Evolutionary conservation across 345 rosid species (phyloP), one percentile per base, ranked within the genome.

Genomic region (Gossypium australe): DNA sequence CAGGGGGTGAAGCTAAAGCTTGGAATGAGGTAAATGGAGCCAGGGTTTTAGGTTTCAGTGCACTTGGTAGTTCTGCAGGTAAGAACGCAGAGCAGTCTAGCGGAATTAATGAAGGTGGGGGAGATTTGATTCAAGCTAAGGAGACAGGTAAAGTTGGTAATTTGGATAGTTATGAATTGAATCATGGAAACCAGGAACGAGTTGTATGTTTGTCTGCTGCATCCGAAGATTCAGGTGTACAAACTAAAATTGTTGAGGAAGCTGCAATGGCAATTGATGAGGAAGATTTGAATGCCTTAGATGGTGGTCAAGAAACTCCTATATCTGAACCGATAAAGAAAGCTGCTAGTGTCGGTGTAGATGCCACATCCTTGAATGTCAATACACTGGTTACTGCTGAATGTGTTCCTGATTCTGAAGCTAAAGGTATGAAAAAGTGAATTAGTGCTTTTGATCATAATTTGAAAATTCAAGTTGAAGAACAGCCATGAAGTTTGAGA

Each of bases 371-470:
- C 9, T 44, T 57, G 18, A 80, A 67, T 57, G 84, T 48, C 63
- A 79, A 57, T 57, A 41, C 71, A 47, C 77, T 67, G 55, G 57
- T 45, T 77, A 68, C 84, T 76, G 63, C 71, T 64, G 82, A 80
- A 51, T 83, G 79, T n/a, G 64, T 76, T 68, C 47, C 77, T 7
- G 67, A 73, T 78, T 78, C 83, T 56, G 73, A 78, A 43, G 48
- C 72, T 58, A 86, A 86, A 80, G 90, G 87, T 80, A 88, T 84
- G 91, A 86, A 86, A 72, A 34, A 34, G 41, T 34, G 41, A 34
- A 77, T 84, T 77, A 87, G 85, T 79, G 76, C 76, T 80, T 81
- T 76, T 78, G 72, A 80, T 86, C 81, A 78, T 62, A 80, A 74
- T 79, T 84, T 81, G 76, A 78, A 77, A 77, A 68, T 78, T 84